These are phyloP conservation scores for Petunia axillaris DNA, from an alignment of 257 asterid genomes.

Conservation along the genomic window DNA sequence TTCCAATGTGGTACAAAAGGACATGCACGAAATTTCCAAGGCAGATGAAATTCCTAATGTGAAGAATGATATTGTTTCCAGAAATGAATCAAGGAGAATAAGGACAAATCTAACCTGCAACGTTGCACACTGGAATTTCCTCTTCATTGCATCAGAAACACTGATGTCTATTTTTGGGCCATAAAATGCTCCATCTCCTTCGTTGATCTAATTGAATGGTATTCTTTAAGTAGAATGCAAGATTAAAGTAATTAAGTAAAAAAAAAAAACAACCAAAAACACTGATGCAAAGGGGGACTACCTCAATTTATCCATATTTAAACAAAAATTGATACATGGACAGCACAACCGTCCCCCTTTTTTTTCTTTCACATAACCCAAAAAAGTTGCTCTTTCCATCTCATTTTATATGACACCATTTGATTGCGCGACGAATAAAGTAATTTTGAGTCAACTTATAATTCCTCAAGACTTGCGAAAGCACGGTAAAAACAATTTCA, in stretches of 20 bases:
- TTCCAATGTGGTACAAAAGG: constrained; percentile 3
- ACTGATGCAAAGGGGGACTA: not conserved
- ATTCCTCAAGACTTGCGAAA: not conserved
- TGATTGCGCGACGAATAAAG: constrained; percentile 18
- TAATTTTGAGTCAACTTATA: not conserved
- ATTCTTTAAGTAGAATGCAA: constrained; percentile 34
- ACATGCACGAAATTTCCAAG: constrained; percentile 37
- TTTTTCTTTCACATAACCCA: not conserved
- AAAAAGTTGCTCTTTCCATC: not conserved
- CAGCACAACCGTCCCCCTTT: not conserved
- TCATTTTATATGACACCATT: not conserved
- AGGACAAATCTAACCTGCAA: constrained; percentile 68
- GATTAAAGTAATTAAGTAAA: constrained; percentile 26
- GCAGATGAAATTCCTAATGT: not conserved
- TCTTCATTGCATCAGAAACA: constrained; percentile 89
- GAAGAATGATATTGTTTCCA: not conserved
- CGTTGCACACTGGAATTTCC: constrained; percentile 96
- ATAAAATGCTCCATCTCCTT: constrained; percentile 97
- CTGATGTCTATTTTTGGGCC: constrained; percentile 90
- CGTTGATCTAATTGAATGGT: constrained; percentile 62
- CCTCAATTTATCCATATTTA: constrained; percentile 7
- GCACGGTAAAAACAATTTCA: not conserved
- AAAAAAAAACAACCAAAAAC: not conserved
- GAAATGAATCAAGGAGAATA: constrained; percentile 11
- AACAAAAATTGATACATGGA: not conserved